Evolutionary conservation across 1,284 basidiomycete genomes (phyloP).

Genomic region (Cryptococcus neoformans): DNA sequence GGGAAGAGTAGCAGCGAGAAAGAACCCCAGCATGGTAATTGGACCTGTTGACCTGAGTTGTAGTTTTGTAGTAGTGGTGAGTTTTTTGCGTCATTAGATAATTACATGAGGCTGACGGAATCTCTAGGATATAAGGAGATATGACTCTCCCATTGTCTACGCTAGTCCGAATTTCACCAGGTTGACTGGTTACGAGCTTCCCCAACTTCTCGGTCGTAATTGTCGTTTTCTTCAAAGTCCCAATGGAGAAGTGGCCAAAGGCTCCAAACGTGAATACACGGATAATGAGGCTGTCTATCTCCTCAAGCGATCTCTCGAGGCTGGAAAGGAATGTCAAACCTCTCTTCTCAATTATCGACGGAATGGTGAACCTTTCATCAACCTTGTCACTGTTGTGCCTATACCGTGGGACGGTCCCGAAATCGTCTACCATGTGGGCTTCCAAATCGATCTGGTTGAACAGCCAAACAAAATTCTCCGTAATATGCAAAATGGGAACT

Average conservation of each 20-base stretch:
- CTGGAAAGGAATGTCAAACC: conserved; percentile 82
- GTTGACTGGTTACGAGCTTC: conserved; percentile 77
- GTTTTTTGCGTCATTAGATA: conserved; percentile 7
- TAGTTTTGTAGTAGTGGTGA: conserved; percentile 73
- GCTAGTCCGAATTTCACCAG: conserved; percentile 74
- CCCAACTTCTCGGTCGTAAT: conserved; percentile 81
- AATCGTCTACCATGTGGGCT: conserved; percentile 83
- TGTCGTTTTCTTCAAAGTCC: conserved; percentile 71
- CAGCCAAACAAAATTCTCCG: conserved; percentile 80
- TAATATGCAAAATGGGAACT: conserved; percentile 70
- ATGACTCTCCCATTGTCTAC: conserved; percentile 83
- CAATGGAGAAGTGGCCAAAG: conserved; percentile 61
- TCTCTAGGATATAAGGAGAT: conserved; percentile 63
- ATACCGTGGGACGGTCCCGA: conserved; percentile 64
- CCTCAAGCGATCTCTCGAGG: conserved; percentile 63
- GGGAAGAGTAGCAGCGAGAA: conserved; percentile 68
- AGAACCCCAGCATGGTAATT: conserved; percentile 70
- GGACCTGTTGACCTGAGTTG: conserved; percentile 91
- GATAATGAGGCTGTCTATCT: conserved; percentile 66
- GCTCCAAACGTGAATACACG: conserved; percentile 65
- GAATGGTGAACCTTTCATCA: conserved; percentile 79
- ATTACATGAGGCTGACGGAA: conserved; percentile 2
- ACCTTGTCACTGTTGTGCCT: conserved; percentile 80
- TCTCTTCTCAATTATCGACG: conserved; percentile 85
- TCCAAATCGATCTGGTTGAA: conserved; percentile 83